Conservation (phyloP, 208 protist species). For the Trypanosoma rangeli region DNA sequence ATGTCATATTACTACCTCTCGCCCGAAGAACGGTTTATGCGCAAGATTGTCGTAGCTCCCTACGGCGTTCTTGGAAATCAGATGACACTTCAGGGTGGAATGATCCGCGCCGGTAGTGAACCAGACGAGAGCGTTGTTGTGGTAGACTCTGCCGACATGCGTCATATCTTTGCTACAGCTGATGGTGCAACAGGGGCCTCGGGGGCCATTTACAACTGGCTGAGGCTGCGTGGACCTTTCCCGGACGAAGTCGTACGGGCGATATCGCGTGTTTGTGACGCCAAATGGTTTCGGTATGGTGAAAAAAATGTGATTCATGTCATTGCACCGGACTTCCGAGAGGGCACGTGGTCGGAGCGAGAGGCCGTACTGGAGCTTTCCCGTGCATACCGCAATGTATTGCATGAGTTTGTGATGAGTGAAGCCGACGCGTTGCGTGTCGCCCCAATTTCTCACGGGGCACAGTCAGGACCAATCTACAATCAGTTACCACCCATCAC, state of each 20-base stretch:
- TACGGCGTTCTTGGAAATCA: conserved; percentile 86
- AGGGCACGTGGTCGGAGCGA: conserved; percentile 76
- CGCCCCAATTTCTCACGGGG: conserved; percentile 67
- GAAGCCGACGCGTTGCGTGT: conserved; percentile 75
- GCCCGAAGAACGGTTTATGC: conserved; percentile 71
- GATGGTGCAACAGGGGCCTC: conserved; percentile 64
- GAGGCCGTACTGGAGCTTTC: conserved; percentile 80
- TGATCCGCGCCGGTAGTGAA: conserved; percentile 50
- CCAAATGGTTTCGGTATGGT: conserved; percentile 71
- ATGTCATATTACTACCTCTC: conserved; percentile 35
- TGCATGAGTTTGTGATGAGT: conserved; percentile 84
- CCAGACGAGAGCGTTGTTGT: conserved; percentile 67
- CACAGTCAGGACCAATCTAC: conserved; percentile 62
- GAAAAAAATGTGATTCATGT: conserved; percentile 79
- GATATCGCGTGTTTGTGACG: conserved; percentile 71
- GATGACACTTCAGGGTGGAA: conserved; percentile 67
- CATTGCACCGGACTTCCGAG: conserved; percentile 81
- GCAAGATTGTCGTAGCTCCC: conserved; percentile 68
- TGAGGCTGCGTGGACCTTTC: conserved; percentile 62
- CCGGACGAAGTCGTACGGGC: conserved; percentile 66
- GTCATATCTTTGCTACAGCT: conserved; percentile 59
- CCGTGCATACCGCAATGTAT: conserved; percentile 81
- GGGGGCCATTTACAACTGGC: conserved; percentile 86
- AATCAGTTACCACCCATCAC: conserved; percentile 77
- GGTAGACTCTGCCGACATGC: conserved; percentile 70